Conservation (phyloP, 495 filamentous ascomycete species). For the Paragyromitra xinjiangensis region DNA sequence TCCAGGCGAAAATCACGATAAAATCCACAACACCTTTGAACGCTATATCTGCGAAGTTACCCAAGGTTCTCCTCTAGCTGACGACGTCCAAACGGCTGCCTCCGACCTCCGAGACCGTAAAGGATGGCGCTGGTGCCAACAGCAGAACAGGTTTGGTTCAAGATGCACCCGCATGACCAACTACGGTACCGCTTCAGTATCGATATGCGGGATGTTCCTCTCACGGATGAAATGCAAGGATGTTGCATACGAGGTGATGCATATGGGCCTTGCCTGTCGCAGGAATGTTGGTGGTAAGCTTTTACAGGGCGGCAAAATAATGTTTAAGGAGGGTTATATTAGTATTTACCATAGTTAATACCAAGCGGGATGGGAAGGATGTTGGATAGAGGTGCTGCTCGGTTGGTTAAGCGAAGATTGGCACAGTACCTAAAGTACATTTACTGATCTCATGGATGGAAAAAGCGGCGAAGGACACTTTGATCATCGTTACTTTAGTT, state of each 20-base stretch:
- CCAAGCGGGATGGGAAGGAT: not conserved
- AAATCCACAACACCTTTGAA: not conserved
- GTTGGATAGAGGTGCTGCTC: not conserved
- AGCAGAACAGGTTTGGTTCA: conserved; percentile 6
- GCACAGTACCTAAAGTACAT: not conserved
- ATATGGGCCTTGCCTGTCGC: not conserved
- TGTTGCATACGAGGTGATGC: not conserved
- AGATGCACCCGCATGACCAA: conserved; percentile 25
- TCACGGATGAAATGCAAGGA: conserved; percentile 1
- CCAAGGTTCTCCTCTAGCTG: conserved; percentile 4
- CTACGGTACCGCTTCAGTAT: conserved; percentile 10
- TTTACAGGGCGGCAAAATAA: conserved; percentile 4
- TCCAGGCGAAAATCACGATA: not conserved
- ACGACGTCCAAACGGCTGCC: not conserved
- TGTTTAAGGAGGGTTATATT: conserved; percentile 18
- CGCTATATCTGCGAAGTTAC: conserved; percentile 12
- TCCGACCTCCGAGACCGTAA: not conserved
- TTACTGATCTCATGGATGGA: not conserved
- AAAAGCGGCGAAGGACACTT: not conserved
- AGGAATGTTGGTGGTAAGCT: conserved; percentile 3
- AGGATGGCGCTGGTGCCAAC: conserved; percentile 7
- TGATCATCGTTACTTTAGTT: not conserved
- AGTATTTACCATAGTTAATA: conserved; percentile 8
- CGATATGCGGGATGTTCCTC: conserved; percentile 14
- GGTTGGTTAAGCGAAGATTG: not conserved